A percentile compares a stretch with the other conserved stretches of the same genome.
Evolutionary conservation across 1,139 yeast species (phyloP).

Genomic region (Diutina scorzettiae): DNA sequence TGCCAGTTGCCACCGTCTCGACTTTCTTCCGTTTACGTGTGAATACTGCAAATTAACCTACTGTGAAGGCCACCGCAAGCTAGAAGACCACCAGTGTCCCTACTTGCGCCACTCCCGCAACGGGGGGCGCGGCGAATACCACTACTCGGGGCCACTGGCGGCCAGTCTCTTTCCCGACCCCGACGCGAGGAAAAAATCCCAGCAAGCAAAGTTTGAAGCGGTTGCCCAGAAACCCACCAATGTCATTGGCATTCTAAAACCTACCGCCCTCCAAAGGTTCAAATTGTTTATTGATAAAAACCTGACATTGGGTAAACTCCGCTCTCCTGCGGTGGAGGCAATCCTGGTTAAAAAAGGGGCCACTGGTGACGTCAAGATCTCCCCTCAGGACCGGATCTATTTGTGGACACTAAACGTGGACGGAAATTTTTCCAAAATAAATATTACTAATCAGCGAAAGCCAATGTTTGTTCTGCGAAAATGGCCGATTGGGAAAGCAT

Average conservation of each 20-base stretch:
- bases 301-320: conserved; percentile 2
- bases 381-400: conserved; percentile 45
- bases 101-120: background rate
- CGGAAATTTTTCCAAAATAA: conserved; percentile 16
- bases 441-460: conserved; percentile 17
- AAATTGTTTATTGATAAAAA: conserved; percentile 25
- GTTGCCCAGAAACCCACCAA: conserved; percentile 15
- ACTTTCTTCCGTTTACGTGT: conserved; percentile 61
- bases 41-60: conserved; percentile 40
- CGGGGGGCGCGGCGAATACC: background rate
- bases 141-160: conserved; percentile 17
- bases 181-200: conserved; percentile 17
- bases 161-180: conserved; percentile 48
- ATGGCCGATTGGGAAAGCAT: conserved; percentile 70
- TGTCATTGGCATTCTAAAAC: conserved; percentile 10
- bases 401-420: conserved; percentile 45
- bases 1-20: conserved; percentile 46
- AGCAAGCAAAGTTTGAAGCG: conserved; percentile 24
- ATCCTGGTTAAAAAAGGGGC: conserved; percentile 34
- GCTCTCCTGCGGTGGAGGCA: background rate
- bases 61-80: conserved; percentile 46
- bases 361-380: conserved; percentile 55
- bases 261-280: conserved; percentile 34
- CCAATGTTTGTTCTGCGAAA: conserved; percentile 44
- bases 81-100: conserved; percentile 36